A percentile compares a stretch with the other conserved stretches of the same genome.
phyloP scores from a whole-genome alignment of 164 flowering plant species.

The Magnolia sinica region DNA sequence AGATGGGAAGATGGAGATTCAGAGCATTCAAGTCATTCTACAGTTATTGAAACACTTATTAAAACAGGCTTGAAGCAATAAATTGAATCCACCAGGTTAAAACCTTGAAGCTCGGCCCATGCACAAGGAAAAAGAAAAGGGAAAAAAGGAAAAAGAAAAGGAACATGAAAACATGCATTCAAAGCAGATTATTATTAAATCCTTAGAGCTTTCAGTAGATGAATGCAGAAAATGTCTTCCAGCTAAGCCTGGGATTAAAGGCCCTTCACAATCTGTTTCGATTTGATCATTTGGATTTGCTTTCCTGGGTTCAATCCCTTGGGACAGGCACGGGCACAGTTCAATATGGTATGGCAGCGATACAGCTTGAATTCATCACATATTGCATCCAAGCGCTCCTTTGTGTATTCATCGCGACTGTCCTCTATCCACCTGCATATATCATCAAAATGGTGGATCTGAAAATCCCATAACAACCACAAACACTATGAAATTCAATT shows the following conservation, averaged over 20 bases:
- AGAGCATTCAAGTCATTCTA: too few species aligned
- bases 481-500: not conserved
- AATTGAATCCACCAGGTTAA: not conserved
- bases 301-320: conserved; percentile 96
- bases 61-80: not conserved
- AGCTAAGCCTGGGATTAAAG: not conserved
- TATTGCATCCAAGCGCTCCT: conserved; percentile 62
- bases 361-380: conserved; percentile 92
- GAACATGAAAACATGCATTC: not conserved
- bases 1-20: too few species aligned
- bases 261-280: conserved; percentile 37
- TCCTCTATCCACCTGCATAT: conserved; percentile 86
- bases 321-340: conserved; percentile 97
- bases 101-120: not conserved
- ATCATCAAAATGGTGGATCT: not conserved
- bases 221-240: not conserved
- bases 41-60: not conserved
- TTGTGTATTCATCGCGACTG: conserved; percentile 92
- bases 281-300: conserved; percentile 75
- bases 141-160: not conserved
- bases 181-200: conserved; percentile 2
- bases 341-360: conserved; percentile 94
- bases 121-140: not conserved
- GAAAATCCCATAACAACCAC: not conserved
- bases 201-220: not conserved